A percentile compares a stretch with the other conserved stretches of the same genome.
phyloP scores from a whole-genome alignment of 345 rosid species.

The rapeseed (Brassica napus) region DNA sequence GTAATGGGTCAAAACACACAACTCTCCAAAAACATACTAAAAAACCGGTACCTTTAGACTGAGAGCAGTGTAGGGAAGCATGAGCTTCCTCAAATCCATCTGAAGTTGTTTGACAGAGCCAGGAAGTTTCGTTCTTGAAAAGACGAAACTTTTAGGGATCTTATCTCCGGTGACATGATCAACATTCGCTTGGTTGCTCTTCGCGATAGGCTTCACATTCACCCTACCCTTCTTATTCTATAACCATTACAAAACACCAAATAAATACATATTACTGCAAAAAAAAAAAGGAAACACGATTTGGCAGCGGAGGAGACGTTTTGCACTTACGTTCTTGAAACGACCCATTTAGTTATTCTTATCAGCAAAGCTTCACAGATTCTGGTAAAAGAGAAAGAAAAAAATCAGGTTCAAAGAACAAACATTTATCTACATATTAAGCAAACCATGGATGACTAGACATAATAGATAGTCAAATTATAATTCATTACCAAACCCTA shows the following conservation, averaged over 20 bases:
- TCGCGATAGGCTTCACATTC: slow-evolving; percentile 59
- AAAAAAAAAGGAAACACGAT: not conserved
- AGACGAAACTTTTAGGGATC: slow-evolving; percentile 87
- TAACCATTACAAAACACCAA: slow-evolving; percentile 2
- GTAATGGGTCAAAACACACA: slow-evolving; percentile 7
- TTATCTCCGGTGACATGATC: slow-evolving; percentile 86
- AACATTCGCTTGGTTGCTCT: slow-evolving; percentile 55
- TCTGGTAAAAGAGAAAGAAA: slow-evolving; percentile 12
- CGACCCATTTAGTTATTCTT: slow-evolving; percentile 45
- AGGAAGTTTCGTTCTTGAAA: slow-evolving; percentile 87
- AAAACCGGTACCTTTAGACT: slow-evolving; percentile 58
- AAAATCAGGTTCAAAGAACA: not conserved
- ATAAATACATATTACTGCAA: not conserved
- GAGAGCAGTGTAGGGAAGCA: slow-evolving; percentile 97
- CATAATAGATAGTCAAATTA: not conserved
- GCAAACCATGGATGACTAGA: not conserved
- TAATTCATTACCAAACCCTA: slow-evolving; percentile 26
- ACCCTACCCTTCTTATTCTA: slow-evolving; percentile 60
- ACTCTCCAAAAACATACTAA: not conserved
- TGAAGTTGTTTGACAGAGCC: slow-evolving; percentile 73
- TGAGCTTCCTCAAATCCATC: slow-evolving; percentile 84
- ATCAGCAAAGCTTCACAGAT: slow-evolving; percentile 10
- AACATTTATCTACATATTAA: not conserved
- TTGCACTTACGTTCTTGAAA: slow-evolving; percentile 44
- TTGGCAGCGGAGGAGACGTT: not conserved